Conservation (phyloP, 2,329 filamentous ascomycete species). For the Exophiala bonariae region DNA sequence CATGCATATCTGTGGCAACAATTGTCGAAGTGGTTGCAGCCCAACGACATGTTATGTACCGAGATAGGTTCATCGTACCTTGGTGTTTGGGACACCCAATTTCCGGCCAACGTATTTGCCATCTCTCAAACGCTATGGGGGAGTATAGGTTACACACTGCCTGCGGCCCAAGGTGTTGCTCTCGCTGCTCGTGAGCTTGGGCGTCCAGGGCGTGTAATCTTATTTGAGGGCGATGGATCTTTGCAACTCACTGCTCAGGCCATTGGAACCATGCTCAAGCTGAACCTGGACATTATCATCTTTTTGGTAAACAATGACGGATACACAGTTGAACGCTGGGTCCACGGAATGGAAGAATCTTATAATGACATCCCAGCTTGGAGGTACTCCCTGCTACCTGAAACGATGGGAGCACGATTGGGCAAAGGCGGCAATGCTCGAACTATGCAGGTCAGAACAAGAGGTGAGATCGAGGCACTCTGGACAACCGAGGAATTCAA, state of each 20-base stretch:
- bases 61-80: too few species aligned
- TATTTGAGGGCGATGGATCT: constrained; percentile 26
- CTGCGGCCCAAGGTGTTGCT: constrained; percentile 19
- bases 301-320: constrained; percentile 27
- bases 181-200: constrained; percentile 19
- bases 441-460: neutral
- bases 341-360: constrained; percentile 19
- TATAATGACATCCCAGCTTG: constrained; percentile 27
- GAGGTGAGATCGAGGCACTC: constrained; percentile 25
- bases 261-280: constrained; percentile 25
- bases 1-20: too few species aligned
- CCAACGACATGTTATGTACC: too few species aligned
- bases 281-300: constrained; percentile 23
- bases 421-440: constrained; percentile 1
- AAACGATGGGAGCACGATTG: constrained; percentile 11
- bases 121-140: too few species aligned
- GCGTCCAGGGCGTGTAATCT: constrained; percentile 18
- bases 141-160: constrained; percentile 25
- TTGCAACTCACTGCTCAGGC: constrained; percentile 27
- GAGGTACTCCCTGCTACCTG: constrained; percentile 22
- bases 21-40: too few species aligned
- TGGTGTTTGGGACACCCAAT: too few species aligned
- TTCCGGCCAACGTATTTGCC: too few species aligned
- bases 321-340: constrained; percentile 26
- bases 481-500: constrained; percentile 33